Evolutionary conservation across 495 filamentous ascomycete species (phyloP).

Genomic region (Tirmania nivea): DNA sequence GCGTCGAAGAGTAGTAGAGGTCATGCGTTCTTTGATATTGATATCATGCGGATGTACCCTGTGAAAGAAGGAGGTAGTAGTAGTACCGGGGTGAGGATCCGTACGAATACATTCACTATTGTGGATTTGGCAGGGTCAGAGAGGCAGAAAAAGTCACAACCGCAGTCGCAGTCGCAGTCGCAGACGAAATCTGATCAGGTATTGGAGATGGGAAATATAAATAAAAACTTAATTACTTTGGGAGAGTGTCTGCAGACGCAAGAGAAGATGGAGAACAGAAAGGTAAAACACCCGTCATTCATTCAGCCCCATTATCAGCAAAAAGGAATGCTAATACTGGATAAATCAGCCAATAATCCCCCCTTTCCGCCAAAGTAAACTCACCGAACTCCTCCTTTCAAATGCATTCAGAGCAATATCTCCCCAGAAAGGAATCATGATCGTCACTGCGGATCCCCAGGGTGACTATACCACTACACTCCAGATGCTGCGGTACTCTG

Average conservation of each 20-base stretch:
- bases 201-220: conserved; percentile 91
- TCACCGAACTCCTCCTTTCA: conserved; percentile 88
- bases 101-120: conserved; percentile 58
- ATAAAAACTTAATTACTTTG: conserved; percentile 92
- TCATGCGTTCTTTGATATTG: conserved; percentile 91
- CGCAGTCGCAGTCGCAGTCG: conserved; percentile 30
- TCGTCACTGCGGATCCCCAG: conserved; percentile 81
- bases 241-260: conserved; percentile 96
- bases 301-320: no score
- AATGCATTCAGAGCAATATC: conserved; percentile 62
- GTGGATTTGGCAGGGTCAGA: conserved; percentile 92
- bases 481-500: conserved; percentile 88
- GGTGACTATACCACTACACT: conserved; percentile 94
- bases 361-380: conserved; percentile 85
- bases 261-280: conserved; percentile 23
- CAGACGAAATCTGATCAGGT: conserved; percentile 85
- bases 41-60: conserved; percentile 41
- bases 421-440: conserved; percentile 71
- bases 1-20: conserved; percentile 77
- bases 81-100: conserved; percentile 29
- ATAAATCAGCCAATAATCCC: conserved; percentile 29
- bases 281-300: not conserved
- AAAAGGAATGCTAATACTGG: not conserved
- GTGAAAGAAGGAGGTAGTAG: conserved; percentile 4
- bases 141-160: conserved; percentile 35